Conservation (phyloP, 805 yeast genomes). For the Yamadazyma sp. region DNA sequence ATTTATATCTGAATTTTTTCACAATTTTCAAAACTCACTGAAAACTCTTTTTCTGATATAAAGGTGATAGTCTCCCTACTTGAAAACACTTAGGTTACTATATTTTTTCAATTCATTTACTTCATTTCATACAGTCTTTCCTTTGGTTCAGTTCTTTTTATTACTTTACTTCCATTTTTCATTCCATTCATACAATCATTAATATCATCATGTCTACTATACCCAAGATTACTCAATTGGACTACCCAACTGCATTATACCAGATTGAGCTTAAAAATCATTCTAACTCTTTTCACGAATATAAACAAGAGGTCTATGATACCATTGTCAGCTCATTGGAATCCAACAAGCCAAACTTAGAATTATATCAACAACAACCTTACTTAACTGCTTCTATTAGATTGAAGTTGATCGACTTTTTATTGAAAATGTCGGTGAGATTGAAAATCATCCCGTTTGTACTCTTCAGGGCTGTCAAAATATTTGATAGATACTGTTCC, state of each 20-base stretch:
- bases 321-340: constrained; percentile 33
- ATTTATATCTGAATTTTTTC: constrained; percentile 1
- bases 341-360: constrained; percentile 46
- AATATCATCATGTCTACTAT: constrained; percentile 18
- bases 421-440: constrained; percentile 67
- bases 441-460: constrained; percentile 67
- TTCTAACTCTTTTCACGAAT: constrained; percentile 46
- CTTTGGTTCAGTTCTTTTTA: constrained; percentile 8
- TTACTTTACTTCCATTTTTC: not conserved
- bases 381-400: constrained; percentile 76
- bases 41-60: not conserved
- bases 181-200: constrained; percentile 1
- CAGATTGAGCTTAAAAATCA: constrained; percentile 51
- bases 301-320: constrained; percentile 49
- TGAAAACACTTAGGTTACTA: constrained; percentile 5
- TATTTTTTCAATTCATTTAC: constrained; percentile 7
- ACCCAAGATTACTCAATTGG: constrained; percentile 31
- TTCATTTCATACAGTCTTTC: constrained; percentile 5
- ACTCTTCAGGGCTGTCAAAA: constrained; percentile 64
- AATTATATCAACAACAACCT: constrained; percentile 81
- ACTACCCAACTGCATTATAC: constrained; percentile 53
- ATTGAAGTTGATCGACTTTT: constrained; percentile 72
- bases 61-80: constrained; percentile 1
- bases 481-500: constrained; percentile 90
- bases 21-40: constrained; percentile 7